Conservation (phyloP, 148 eudicot species). For the Simmondsia chinensis region DNA sequence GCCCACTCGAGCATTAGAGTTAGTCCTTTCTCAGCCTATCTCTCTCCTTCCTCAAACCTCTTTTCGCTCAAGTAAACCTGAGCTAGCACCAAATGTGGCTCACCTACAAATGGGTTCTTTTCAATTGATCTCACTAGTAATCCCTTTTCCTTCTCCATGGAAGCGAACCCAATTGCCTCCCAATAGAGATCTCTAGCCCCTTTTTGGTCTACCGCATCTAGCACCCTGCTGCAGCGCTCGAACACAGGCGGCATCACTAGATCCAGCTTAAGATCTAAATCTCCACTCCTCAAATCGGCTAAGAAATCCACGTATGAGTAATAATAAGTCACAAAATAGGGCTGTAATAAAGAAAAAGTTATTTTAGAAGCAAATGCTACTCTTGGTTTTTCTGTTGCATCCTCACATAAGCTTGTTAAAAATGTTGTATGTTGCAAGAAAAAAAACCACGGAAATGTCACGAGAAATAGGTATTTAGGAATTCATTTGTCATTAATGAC, state of each 20-base stretch:
- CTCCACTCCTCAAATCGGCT: too few relatives aligned
- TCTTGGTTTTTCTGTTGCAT: constrained; percentile 1
- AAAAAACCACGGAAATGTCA: too few relatives aligned
- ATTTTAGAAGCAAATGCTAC: too few relatives aligned
- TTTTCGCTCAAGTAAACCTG: constrained; percentile 55
- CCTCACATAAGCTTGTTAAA: neutral
- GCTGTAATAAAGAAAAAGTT: too few relatives aligned
- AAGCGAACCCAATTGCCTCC: constrained; percentile 50
- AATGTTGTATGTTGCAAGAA: too few relatives aligned
- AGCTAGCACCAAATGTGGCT: constrained; percentile 64
- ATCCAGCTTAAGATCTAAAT: too few relatives aligned
- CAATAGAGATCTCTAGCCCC: constrained; percentile 71
- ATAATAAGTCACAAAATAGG: too few relatives aligned
- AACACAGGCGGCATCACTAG: constrained; percentile 80
- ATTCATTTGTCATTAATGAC: too few relatives aligned
- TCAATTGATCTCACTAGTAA: constrained; percentile 35
- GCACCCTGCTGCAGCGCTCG: constrained; percentile 45
- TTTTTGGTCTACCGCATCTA: constrained; percentile 49
- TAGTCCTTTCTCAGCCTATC: constrained; percentile 50
- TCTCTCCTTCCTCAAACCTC: constrained; percentile 66
- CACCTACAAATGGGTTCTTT: constrained; percentile 84
- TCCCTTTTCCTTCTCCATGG: constrained; percentile 50
- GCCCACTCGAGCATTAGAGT: constrained; percentile 73
- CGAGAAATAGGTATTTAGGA: too few relatives aligned
- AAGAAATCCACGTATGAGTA: too few relatives aligned